Evolutionary conservation across 805 yeast species (phyloP).

Genomic region (Hanseniaspora hatyaiensis): DNA sequence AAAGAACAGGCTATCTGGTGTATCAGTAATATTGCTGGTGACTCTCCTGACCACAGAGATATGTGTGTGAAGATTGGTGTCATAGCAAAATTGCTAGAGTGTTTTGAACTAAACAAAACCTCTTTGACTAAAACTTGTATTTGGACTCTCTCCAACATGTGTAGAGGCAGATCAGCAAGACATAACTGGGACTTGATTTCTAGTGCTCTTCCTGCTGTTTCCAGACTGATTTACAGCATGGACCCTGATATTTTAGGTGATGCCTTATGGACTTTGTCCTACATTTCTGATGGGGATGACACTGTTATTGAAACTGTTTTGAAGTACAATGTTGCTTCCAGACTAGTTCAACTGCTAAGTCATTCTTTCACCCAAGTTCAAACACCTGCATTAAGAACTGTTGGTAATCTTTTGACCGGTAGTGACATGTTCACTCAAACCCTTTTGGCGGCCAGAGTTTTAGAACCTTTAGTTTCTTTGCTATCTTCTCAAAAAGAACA

Average conservation of each 20-base stretch:
- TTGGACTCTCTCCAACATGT: constrained; percentile 92
- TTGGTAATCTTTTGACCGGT: constrained; percentile 97
- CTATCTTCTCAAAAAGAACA: constrained; percentile 79
- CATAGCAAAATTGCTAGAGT: constrained; percentile 70
- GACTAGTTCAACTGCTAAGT: constrained; percentile 80
- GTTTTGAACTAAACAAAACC: constrained; percentile 72
- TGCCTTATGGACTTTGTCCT: constrained; percentile 98
- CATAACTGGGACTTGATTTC: constrained; percentile 89
- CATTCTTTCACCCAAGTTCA: constrained; percentile 80
- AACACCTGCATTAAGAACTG: constrained; percentile 94
- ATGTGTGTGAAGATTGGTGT: constrained; percentile 75
- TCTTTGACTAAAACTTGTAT: constrained; percentile 92
- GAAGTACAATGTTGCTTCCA: constrained; percentile 87
- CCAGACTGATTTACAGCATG: constrained; percentile 77
- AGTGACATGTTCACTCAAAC: constrained; percentile 91
- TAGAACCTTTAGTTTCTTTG: constrained; percentile 71
- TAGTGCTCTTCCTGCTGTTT: constrained; percentile 78
- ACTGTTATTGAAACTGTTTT: constrained; percentile 94
- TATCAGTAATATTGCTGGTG: constrained; percentile 97
- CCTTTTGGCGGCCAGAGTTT: constrained; percentile 83
- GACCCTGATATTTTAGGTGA: constrained; percentile 91
- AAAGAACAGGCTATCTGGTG: constrained; percentile 99
- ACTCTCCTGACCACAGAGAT: constrained; percentile 81
- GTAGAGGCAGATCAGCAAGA: constrained; percentile 92
- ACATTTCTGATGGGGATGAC: constrained; percentile 82